Base-by-base conservation (phyloP, 2,329 filamentous ascomycete genomes). In the Curvularia lunata region DNA sequence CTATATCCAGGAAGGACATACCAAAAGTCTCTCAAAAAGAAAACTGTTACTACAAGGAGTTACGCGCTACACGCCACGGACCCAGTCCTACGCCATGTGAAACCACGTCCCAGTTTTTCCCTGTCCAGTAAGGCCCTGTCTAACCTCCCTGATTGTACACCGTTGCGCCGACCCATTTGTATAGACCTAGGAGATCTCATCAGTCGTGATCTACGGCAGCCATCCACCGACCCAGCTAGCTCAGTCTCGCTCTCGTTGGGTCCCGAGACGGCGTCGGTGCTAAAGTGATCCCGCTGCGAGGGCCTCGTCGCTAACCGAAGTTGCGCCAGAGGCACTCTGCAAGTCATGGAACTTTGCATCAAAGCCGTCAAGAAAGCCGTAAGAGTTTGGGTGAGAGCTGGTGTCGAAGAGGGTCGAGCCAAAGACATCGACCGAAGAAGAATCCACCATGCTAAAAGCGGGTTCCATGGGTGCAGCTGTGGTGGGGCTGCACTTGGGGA, bases 281-380 rank as follows among this genome's bases (percentile, higher is more conserved):
- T 74, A 74, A 67, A 70, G 61, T 49, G 54, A 52, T 66, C 75
- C 70, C 75, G 75, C 77, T 78, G 77, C 75, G 75, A 77, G 75
- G 77, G 73, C 75, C 77, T 73, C 78, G 79, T 81, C 80, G 79
- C 79, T 77, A 79, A 77, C 75, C 71, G 72, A 74, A 70, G 79
- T 71, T 75, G 75, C 79, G 79, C 79, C 77, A 77, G 74, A 77
- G 77, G 76, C 75, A 75, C 77, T 77, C 73, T 78, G 76, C 75
- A 77, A 73, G 70, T 77, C 75, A 71, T 74, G 75, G 75, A 72
- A 68, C 69, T 75, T 76, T 72, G 72, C 73, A 71, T 72, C 75
- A 75, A 75, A 70, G 62, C 64, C 65, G 65, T 78, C 75, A 70
- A 68, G 63, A 72, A 74, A 69, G 69, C 73, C 66, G 58, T 71